Conservation (phyloP, 2,329 filamentous ascomycete genomes). For the Alternaria incomplexa region DNA sequence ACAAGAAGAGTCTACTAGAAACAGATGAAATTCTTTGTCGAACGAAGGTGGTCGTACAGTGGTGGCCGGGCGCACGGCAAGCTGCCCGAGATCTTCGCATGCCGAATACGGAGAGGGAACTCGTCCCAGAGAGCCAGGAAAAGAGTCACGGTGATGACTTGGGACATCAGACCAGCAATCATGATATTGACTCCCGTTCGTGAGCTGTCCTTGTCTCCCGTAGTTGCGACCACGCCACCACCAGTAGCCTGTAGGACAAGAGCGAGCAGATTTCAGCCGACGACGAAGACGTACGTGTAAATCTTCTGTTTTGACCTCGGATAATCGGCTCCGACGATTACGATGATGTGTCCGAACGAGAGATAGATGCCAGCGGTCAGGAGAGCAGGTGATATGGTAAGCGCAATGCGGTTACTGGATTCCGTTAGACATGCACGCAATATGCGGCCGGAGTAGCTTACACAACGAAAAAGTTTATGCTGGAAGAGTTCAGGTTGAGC, state of each 20-base stretch:
- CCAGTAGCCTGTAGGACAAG: slow-evolving; percentile 64
- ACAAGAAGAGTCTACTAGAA: slow-evolving; percentile 43
- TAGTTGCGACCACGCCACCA: slow-evolving; percentile 62
- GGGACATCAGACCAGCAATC: slow-evolving; percentile 62
- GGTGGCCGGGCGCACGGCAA: slow-evolving; percentile 26
- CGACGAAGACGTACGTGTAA: slow-evolving; percentile 64
- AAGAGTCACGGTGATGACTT: slow-evolving; percentile 59
- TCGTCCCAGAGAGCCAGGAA: slow-evolving; percentile 53
- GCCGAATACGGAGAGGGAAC: slow-evolving; percentile 33
- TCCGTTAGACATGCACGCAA: neutral
- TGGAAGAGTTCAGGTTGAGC: slow-evolving; percentile 60
- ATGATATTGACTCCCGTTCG: slow-evolving; percentile 60
- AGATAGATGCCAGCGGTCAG: slow-evolving; percentile 62
- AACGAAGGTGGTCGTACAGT: slow-evolving; percentile 27
- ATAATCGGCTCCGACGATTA: slow-evolving; percentile 52
- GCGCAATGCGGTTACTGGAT: slow-evolving; percentile 58
- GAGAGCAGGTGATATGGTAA: slow-evolving; percentile 64
- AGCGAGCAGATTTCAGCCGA: slow-evolving; percentile 62
- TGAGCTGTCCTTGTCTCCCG: slow-evolving; percentile 47
- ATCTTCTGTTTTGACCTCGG: slow-evolving; percentile 38
- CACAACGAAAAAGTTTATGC: slow-evolving; percentile 56
- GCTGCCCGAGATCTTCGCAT: slow-evolving; percentile 21
- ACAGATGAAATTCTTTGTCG: slow-evolving; percentile 15
- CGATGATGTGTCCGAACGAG: slow-evolving; percentile 61
- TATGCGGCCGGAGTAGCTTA: slow-evolving; percentile 38